Evolutionary conservation across 208 protist genomes (phyloP), one percentile per base, ranked within the genome.

Genomic region (Jaenimonas drosophilae): DNA sequence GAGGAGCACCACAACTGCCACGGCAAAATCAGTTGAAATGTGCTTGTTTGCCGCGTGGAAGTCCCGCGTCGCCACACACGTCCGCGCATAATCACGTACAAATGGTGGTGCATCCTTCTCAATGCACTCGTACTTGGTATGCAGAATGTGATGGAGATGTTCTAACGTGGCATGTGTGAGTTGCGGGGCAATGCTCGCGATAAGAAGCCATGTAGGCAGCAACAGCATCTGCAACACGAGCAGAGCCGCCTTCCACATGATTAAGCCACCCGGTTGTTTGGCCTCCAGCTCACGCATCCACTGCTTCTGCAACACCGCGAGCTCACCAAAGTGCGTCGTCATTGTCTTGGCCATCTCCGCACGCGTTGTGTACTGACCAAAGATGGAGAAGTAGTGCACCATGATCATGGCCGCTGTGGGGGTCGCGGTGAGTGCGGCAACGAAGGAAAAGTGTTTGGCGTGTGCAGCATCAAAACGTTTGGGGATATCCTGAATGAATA

Each of bases 371-470:
- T 79, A 76, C 55, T 82, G 74, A 52, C 69, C 73, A 42, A 84
- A 91, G 17, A 69, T 43, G 2, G 82, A 87, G 45, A 84, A 80
- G 69, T 91, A 91, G 51, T 91, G 82, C 26, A 87, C 76, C 57
- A 91, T 77, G 9, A 75, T 49, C 0, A 91, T 59, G 3, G 76
- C 63, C 51, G 82, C 84, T n/a, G 85, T 62, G 4, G 82, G 82
- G 7, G 62, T 64, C 16, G 82, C 67, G 14, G 66, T 73, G 26
- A 85, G 64, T 20, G 59, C 62, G 54, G 86, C 77, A 0, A 91
- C 56, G 0, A 91, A 46, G 0, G 71, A 70, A 50, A 91, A 91
- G 59, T 91, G 82, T 14, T 60, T 58, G 9, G 82, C 82, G 49
- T 79, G 70, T 14, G 61, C 55, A 21, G 57, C 64, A 56, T 86